Percentiles rank a stretch among this genome's conserved stretches.
phyloP scores from a whole-genome alignment of 2,329 filamentous ascomycete species.

The Pyrenochaeta sp. region DNA sequence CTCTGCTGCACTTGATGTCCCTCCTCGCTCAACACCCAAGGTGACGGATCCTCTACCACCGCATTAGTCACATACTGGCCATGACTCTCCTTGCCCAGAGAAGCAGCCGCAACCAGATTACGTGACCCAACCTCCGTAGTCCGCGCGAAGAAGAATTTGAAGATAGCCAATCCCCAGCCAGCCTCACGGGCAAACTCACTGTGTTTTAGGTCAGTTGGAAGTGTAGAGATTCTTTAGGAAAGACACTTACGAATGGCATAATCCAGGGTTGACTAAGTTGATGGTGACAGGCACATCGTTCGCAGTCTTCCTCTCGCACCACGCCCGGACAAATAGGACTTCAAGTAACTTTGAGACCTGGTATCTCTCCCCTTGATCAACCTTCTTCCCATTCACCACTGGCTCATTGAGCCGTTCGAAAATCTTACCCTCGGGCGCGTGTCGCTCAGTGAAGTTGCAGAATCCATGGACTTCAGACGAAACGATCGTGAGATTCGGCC shows the following conservation, averaged over 20 bases:
- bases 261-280: constrained; percentile 46
- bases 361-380: constrained; percentile 32
- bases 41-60: constrained; percentile 34
- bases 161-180: constrained; percentile 11
- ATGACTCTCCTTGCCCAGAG: constrained; percentile 48
- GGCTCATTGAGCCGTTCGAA: constrained; percentile 37
- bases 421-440: constrained; percentile 35
- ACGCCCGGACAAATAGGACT: constrained; percentile 33
- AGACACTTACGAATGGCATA: constrained; percentile 39
- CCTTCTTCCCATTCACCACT: constrained; percentile 5
- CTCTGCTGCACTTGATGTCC: constrained; percentile 46
- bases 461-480: constrained; percentile 43
- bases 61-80: constrained; percentile 53
- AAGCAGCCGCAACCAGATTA: constrained; percentile 52
- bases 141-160: constrained; percentile 40
- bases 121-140: constrained; percentile 53
- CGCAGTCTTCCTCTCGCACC: constrained; percentile 26
- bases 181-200: constrained; percentile 35
- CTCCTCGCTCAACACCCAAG: constrained; percentile 48
- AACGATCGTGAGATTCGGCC: constrained; percentile 43
- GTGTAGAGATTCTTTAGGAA: neutral
- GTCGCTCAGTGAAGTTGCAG: constrained; percentile 35
- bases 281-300: constrained; percentile 38
- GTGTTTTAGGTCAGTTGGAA: constrained; percentile 1
- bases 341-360: constrained; percentile 45